A percentile compares a stretch with the other conserved stretches of the same genome.
These are phyloP conservation scores for Plasmodium blacklocki DNA, from an alignment of 169 alveolate genomes.

Conservation along the genomic window DNA sequence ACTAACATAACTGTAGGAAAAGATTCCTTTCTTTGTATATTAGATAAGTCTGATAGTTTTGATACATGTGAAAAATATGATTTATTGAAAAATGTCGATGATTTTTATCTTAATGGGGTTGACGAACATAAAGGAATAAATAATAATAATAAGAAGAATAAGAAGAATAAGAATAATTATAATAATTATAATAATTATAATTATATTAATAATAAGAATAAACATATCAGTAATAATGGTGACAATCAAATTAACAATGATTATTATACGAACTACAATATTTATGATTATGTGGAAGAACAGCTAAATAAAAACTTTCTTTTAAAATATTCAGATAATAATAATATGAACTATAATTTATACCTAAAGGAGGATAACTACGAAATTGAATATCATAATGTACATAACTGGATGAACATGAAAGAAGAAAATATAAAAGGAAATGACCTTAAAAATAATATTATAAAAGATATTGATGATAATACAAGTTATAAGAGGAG, in stretches of 20 bases:
- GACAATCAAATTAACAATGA: too few relatives aligned
- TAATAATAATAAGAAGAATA: slow-evolving; percentile 20
- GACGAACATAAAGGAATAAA: slow-evolving; percentile 34
- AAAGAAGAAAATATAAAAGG: not conserved
- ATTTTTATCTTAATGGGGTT: slow-evolving; percentile 1
- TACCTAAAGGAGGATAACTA: not conserved
- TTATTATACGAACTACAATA: not conserved
- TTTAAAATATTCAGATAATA: slow-evolving; percentile 20
- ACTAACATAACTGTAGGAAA: slow-evolving; percentile 68
- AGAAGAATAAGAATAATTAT: not conserved
- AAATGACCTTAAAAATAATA: not conserved
- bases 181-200: not conserved
- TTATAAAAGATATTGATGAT: not conserved
- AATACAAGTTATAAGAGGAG: not conserved
- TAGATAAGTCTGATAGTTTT: slow-evolving; percentile 7
- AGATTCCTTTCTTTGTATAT: slow-evolving; percentile 61
- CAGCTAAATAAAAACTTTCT: slow-evolving; percentile 26
- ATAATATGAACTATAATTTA: slow-evolving; percentile 17
- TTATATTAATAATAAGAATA: too few relatives aligned
- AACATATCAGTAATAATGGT: too few relatives aligned
- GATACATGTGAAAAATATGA: not conserved
- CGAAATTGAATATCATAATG: not conserved
- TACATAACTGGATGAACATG: slow-evolving; percentile 1
- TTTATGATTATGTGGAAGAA: slow-evolving; percentile 34
- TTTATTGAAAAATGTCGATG: slow-evolving; percentile 6